Conservation (phyloP, 495 filamentous ascomycete species). For the Pyronema omphalodes region DNA sequence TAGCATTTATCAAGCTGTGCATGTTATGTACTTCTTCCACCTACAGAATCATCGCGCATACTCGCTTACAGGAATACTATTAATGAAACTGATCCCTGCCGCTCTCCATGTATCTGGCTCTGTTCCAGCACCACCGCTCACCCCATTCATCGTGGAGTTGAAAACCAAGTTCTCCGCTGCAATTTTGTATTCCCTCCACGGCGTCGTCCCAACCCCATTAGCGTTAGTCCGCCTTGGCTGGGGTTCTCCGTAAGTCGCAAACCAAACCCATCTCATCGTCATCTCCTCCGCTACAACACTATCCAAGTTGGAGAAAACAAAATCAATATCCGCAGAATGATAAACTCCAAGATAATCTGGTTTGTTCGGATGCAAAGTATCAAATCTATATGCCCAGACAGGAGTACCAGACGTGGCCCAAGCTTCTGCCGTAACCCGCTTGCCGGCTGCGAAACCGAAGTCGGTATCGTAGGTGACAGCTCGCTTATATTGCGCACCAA, state of each 20-base stretch:
- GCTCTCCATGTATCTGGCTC: not conserved
- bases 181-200: not conserved
- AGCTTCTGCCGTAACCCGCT: constrained; percentile 25
- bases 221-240: not conserved
- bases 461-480: constrained; percentile 26
- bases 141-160: not conserved
- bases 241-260: not conserved
- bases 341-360: not conserved
- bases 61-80: no score
- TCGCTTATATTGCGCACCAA: constrained; percentile 24
- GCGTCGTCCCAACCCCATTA: not conserved
- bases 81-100: not conserved
- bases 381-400: constrained; percentile 32
- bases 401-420: constrained; percentile 25
- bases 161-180: no score
- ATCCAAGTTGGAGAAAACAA: not conserved
- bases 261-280: not conserved
- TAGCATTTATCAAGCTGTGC: no score
- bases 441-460: constrained; percentile 24
- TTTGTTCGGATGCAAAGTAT: constrained; percentile 10
- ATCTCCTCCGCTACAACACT: not conserved
- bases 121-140: not conserved
- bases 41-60: no score
- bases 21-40: no score
- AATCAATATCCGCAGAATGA: not conserved